Percentiles rank a stretch among this genome's conserved stretches.
Evolutionary conservation across 1,284 basidiomycete genomes (phyloP).

Genomic region (Chondrostereum purpureum): DNA sequence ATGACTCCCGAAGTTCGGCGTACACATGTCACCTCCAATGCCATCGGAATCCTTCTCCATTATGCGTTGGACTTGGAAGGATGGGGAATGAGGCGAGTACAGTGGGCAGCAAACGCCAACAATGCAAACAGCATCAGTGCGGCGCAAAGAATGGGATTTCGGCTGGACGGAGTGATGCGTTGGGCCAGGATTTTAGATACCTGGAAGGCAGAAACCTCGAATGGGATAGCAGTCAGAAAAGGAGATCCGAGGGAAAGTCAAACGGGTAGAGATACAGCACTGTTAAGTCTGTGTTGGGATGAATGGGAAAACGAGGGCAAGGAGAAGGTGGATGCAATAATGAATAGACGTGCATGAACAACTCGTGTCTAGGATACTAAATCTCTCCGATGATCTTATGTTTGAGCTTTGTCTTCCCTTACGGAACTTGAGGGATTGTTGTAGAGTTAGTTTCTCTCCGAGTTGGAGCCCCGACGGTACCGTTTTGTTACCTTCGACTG

Average conservation of each 20-base stretch:
- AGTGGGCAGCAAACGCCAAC: conserved; percentile 45
- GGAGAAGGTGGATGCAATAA: conserved; percentile 24
- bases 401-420: too few relatives aligned
- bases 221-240: conserved; percentile 26
- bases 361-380: too few relatives aligned
- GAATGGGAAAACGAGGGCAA: conserved; percentile 35
- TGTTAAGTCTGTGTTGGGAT: conserved; percentile 41
- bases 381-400: too few relatives aligned
- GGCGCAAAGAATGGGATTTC: conserved; percentile 57
- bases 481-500: neutral
- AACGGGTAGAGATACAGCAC: conserved; percentile 30
- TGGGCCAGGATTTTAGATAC: conserved; percentile 42
- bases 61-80: conserved; percentile 51
- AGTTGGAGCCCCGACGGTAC: too few relatives aligned
- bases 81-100: conserved; percentile 53
- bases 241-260: conserved; percentile 9
- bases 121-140: conserved; percentile 43
- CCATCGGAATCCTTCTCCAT: conserved; percentile 38
- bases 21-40: conserved; percentile 41
- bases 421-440: too few relatives aligned
- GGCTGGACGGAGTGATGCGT: conserved; percentile 41
- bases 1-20: conserved; percentile 40
- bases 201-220: conserved; percentile 26
- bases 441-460: too few relatives aligned
- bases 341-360: too few relatives aligned